These are phyloP conservation scores for Aspergillus ellipticus DNA, from an alignment of 495 filamentous ascomycete genomes.

Conservation along the genomic window DNA sequence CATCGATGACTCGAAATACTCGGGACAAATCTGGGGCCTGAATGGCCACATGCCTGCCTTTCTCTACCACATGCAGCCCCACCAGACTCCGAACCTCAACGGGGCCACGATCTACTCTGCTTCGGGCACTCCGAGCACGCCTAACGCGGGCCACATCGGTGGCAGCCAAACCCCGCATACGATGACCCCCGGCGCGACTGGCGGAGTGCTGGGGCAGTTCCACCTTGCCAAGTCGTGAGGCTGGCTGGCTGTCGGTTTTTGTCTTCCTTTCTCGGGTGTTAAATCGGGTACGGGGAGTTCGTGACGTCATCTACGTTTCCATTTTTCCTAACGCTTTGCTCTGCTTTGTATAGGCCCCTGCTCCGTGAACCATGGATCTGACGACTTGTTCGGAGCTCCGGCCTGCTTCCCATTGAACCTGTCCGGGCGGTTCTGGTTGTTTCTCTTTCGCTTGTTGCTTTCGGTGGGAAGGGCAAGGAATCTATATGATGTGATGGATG, in stretches of 20 bases:
- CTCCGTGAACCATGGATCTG: background rate
- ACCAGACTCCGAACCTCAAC: conserved; percentile 53
- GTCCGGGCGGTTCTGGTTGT: background rate
- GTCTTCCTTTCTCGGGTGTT: conserved; percentile 9
- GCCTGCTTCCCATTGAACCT: background rate
- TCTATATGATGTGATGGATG: conserved; percentile 25
- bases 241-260: background rate
- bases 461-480: conserved; percentile 7
- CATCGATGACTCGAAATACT: conserved; percentile 68
- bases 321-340: conserved; percentile 5
- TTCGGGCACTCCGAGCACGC: conserved; percentile 67
- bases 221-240: conserved; percentile 40
- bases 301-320: conserved; percentile 18
- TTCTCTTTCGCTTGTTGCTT: conserved; percentile 5
- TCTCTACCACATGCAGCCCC: conserved; percentile 42
- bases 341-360: conserved; percentile 15
- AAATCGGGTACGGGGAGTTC: conserved; percentile 25
- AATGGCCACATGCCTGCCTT: conserved; percentile 56
- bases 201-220: conserved; percentile 52
- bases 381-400: background rate
- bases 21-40: conserved; percentile 86
- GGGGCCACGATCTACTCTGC: conserved; percentile 54
- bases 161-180: conserved; percentile 56
- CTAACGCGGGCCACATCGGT: conserved; percentile 53
- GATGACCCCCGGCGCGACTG: conserved; percentile 66